Evolutionary conservation across 129 eudicot genomes (phyloP).

Genomic region (Kitagawia praeruptora): DNA sequence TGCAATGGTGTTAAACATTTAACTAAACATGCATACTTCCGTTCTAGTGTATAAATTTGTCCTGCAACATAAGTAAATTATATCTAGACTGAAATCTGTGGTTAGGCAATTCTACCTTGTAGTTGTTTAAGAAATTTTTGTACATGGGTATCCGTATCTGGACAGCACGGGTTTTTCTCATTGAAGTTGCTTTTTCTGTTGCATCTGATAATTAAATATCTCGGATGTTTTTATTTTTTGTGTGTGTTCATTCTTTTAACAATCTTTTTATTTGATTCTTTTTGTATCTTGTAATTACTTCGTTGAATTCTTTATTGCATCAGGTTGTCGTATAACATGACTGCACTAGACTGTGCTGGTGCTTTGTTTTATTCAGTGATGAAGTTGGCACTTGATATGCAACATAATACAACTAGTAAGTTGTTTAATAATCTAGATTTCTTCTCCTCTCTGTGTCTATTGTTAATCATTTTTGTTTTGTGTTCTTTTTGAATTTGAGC

Average conservation of each 20-base stretch:
- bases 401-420: slow-evolving; percentile 50
- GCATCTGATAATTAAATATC: too few species aligned
- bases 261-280: neutral
- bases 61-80: too few species aligned
- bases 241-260: neutral
- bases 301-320: slow-evolving; percentile 5
- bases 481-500: neutral
- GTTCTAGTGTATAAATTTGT: too few species aligned
- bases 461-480: neutral
- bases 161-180: too few species aligned
- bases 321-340: slow-evolving; percentile 73
- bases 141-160: too few species aligned
- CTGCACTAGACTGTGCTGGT: slow-evolving; percentile 65
- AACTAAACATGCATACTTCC: too few species aligned
- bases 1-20: too few species aligned
- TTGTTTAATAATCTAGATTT: neutral
- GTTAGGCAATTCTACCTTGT: too few species aligned
- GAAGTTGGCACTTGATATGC: slow-evolving; percentile 55
- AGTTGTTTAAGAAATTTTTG: too few species aligned
- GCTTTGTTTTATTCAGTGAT: slow-evolving; percentile 79
- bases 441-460: neutral
- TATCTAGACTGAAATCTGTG: too few species aligned
- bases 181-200: too few species aligned
- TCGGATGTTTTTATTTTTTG: too few species aligned
- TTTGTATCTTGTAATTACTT: neutral